A percentile compares a stretch with the other conserved stretches of the same genome.
phyloP scores from a whole-genome alignment of 2,329 filamentous ascomycete species.

The Colletotrichum liaoningense region DNA sequence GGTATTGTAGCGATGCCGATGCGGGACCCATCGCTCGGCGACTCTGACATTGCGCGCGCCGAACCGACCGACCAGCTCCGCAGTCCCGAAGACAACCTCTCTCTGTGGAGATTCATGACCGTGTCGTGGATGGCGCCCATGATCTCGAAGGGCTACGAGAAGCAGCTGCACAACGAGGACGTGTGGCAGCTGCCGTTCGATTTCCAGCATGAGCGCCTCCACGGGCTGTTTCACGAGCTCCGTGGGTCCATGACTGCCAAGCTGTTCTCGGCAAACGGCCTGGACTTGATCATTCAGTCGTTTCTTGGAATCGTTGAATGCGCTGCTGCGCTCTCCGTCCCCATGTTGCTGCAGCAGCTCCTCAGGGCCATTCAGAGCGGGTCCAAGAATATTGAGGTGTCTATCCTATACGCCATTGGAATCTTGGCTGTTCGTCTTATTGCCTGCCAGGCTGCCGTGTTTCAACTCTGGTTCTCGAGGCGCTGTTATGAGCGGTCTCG shows the following conservation, averaged over 20 bases:
- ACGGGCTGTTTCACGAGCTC: slow-evolving; percentile 79
- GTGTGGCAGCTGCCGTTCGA: slow-evolving; percentile 85
- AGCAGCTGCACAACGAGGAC: slow-evolving; percentile 80
- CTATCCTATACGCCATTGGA: slow-evolving; percentile 73
- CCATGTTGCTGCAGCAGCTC: slow-evolving; percentile 78
- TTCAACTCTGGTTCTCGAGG: slow-evolving; percentile 84
- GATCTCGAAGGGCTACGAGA: slow-evolving; percentile 71
- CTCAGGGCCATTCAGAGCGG: slow-evolving; percentile 73
- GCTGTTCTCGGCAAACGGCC: slow-evolving; percentile 79
- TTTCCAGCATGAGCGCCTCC: slow-evolving; percentile 83
- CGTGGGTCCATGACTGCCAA: slow-evolving; percentile 78
- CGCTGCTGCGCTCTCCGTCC: slow-evolving; percentile 64
- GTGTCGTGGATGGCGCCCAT: slow-evolving; percentile 86
- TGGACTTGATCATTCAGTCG: slow-evolving; percentile 79
- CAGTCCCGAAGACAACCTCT: slow-evolving; percentile 82
- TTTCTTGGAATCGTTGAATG: slow-evolving; percentile 73
- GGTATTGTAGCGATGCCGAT: slow-evolving; percentile 74
- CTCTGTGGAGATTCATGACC: slow-evolving; percentile 84
- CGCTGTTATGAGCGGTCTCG: slow-evolving; percentile 85
- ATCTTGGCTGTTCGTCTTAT: slow-evolving; percentile 71
- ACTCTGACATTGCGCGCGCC: slow-evolving; percentile 68
- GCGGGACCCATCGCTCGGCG: slow-evolving; percentile 66
- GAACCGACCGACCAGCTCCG: slow-evolving; percentile 71
- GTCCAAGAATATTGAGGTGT: slow-evolving; percentile 60
- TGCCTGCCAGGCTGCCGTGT: slow-evolving; percentile 73